Conservation (phyloP, 2,329 filamentous ascomycete species). For the Graphilbum sp. region DNA sequence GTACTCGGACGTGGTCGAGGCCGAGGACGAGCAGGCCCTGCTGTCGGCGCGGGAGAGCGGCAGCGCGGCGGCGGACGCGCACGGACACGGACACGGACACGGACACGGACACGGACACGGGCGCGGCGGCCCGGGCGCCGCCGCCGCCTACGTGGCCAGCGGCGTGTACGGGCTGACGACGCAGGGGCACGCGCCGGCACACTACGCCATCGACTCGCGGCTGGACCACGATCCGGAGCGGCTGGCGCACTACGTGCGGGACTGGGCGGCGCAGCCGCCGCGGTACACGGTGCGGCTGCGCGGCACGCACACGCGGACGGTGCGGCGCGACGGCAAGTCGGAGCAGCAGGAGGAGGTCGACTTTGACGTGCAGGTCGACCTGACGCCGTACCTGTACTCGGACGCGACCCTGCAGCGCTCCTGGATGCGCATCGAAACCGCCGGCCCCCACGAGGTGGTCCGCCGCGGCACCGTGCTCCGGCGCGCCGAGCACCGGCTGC, state of each 20-base stretch:
- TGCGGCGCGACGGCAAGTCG: conserved; percentile 27
- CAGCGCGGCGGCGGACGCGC: not conserved
- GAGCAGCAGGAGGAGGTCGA: conserved; percentile 32
- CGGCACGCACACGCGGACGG: conserved; percentile 34
- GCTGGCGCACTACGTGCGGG: conserved; percentile 1
- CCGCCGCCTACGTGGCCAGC: not conserved
- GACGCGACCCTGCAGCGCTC: conserved; percentile 22
- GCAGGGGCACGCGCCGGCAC: not conserved
- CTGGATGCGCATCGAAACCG: conserved; percentile 30
- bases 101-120: too few relatives aligned
- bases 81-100: too few relatives aligned
- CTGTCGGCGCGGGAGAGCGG: not conserved
- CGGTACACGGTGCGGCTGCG: conserved; percentile 34
- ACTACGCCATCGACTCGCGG: not conserved
- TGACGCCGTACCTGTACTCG: conserved; percentile 39
- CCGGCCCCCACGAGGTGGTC: conserved; percentile 41
- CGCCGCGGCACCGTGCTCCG: conserved; percentile 47
- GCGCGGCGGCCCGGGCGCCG: too few relatives aligned
- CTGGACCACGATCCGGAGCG: not conserved
- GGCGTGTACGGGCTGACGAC: not conserved
- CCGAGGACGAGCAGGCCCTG: conserved; percentile 11
- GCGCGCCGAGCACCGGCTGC: conserved; percentile 10
- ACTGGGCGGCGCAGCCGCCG: conserved; percentile 30
- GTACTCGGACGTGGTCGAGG: conserved; percentile 23
- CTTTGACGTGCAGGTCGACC: conserved; percentile 41